Conservation (phyloP, 2,329 filamentous ascomycete genomes). For the Diaporthe longicolla region DNA sequence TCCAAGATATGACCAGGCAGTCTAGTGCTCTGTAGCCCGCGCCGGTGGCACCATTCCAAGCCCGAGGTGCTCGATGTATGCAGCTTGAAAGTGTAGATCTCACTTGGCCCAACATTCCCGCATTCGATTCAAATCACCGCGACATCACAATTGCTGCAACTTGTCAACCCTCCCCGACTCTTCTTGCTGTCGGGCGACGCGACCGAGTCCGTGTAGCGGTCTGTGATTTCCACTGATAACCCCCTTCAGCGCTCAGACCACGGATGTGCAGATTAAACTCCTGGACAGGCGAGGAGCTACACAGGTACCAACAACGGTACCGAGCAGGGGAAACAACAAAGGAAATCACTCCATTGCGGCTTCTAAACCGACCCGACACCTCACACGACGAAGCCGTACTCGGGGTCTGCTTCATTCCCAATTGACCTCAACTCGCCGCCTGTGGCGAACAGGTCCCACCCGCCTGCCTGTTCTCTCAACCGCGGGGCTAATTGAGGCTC, state of each 20-base stretch:
- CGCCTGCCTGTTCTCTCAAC: not conserved
- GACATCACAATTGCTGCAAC: slow-evolving; percentile 12
- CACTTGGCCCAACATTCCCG: slow-evolving; percentile 27
- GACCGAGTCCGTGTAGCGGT: not conserved
- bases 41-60: slow-evolving; percentile 19
- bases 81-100: slow-evolving; percentile 19
- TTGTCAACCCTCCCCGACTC: not conserved
- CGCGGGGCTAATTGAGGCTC: slow-evolving; percentile 29
- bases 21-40: not conserved
- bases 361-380: not conserved
- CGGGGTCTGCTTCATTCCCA: slow-evolving; percentile 2
- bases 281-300: slow-evolving; percentile 9
- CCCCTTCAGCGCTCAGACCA: slow-evolving; percentile 32
- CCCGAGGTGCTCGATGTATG: slow-evolving; percentile 1
- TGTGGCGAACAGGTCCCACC: not conserved
- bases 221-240: not conserved
- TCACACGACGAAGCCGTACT: slow-evolving; percentile 2
- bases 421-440: not conserved
- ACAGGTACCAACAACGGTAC: not conserved
- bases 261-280: slow-evolving; percentile 10
- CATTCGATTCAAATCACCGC: slow-evolving; percentile 1
- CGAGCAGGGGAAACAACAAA: slow-evolving; percentile 27
- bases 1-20: slow-evolving; percentile 10
- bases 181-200: slow-evolving; percentile 7
- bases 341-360: slow-evolving; percentile 24